Base-by-base conservation (phyloP, 495 filamentous ascomycete genomes). In the Penicillium robsamsonii region DNA sequence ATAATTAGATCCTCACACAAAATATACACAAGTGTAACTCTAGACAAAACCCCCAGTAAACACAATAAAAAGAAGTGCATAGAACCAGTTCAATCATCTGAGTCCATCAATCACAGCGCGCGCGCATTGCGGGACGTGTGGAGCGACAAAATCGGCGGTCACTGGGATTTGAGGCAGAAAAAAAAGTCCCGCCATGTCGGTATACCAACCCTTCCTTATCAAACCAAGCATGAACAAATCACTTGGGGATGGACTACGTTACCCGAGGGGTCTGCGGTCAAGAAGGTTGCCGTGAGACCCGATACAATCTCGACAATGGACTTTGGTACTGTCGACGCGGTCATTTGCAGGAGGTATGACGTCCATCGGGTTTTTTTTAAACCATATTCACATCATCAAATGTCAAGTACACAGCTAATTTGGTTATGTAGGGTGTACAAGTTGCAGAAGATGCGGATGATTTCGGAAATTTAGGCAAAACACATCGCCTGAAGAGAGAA, bases 381-480 rank as follows among this genome's bases (percentile, higher is more conserved):
- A 18, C 42, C 27, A 55, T 37, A 15, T 20, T 42, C 43, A 38
- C 13, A 25, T 37, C 56, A 22, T 35, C 31, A 50, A 52, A 51
- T 38, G 50, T 42, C 30, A 13, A 33, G 29, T 45, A 53, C 40
- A 51, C 46, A 27, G 55, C 50, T 46, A 47, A 52, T 22, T 6
- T 51, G 35, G 51, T 17, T 54, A 15, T 5, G 9, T n/a, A 78
- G 76, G 75, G 72, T 24, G 59, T 49, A 20, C 70, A 85, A 77
- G 77, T 85, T 44, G 87, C 87, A 70, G 84, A 84, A 58, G 90
- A 93, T 62, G 84, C 87, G 50, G 92, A 92, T 58, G 84, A 86
- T 61, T 91, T 87, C 59, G 86, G 84, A 44, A 81, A 76, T 13
- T 75, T 79, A 49, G 89, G 89, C 47, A 81, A 79, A 56, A 84